Base-by-base conservation (phyloP, 768 basidiomycete genomes). In the Suillus subluteus region DNA sequence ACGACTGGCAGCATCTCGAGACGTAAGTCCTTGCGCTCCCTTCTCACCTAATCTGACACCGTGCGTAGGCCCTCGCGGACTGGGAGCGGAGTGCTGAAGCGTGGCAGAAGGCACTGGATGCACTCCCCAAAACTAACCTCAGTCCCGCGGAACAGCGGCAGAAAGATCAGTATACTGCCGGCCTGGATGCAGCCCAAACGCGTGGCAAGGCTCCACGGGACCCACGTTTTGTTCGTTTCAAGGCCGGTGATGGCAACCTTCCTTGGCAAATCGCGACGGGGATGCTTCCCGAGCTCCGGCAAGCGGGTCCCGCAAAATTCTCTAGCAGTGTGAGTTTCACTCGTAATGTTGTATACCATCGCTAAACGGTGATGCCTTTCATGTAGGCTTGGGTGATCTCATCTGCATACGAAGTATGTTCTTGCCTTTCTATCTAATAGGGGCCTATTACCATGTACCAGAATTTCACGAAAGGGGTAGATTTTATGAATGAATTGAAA, bases 1-100 rank as follows among this genome's bases (percentile, higher is more conserved):
- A 38, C 74, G 83, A 64, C 72, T 81, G 15, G 83, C 76, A 16
- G 73, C 76, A 38, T 81, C 77, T 41, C 66, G 70, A 40, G 69
- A 70, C 41, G 80, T 80, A 35, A 62, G 63, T 40, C 6, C 21
- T 38, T 41, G 35, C 56, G 16, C 23, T 37, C 21, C 18, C 30
- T 32, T 30, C 21, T 30, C 41, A 15, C 21, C 12, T n/a, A 7
- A 37, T 38, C 52, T 63, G 35, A 63, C 11, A 6, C 32, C 23
- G 3, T 32, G 23, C 13, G 7, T 46, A 62, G 37, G 72, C 72
- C 1, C 64, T 70, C 41, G 58, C 69, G 66, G 54, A 66, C 15
- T 68, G 62, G 44, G 41, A 62, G n/a, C n/a, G 44, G 12, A 58
- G 72, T n/a, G 63, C 71, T 26, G 35, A 48, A 4, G 26, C 64